phyloP scores from a whole-genome alignment of 2,329 filamentous ascomycete genomes.

The Ceratocystis eucalypticola region DNA sequence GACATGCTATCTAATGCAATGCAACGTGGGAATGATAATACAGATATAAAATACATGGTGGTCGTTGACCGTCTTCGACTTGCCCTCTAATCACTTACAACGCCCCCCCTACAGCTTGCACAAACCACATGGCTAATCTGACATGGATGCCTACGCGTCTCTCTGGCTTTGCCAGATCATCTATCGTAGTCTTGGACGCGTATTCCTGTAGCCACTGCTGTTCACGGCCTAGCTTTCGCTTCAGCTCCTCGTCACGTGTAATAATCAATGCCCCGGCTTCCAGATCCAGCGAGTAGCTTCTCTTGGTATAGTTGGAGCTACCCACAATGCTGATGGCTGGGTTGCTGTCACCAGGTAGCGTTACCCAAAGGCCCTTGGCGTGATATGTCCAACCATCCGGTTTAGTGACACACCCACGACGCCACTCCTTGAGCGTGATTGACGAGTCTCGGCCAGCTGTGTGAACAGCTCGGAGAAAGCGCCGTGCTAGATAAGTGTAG shows the following conservation, averaged over 20 bases:
- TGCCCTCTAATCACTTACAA: slow-evolving; percentile 37
- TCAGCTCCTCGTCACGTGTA: slow-evolving; percentile 60
- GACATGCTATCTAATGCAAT: neutral
- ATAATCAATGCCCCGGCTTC: slow-evolving; percentile 81
- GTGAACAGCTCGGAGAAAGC: slow-evolving; percentile 55
- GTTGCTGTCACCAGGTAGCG: slow-evolving; percentile 48
- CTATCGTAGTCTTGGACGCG: slow-evolving; percentile 52
- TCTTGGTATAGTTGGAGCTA: slow-evolving; percentile 89
- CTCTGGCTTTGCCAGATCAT: slow-evolving; percentile 70
- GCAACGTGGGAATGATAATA: neutral
- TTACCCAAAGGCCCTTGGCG: slow-evolving; percentile 89
- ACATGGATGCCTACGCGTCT: slow-evolving; percentile 76
- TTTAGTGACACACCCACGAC: slow-evolving; percentile 63
- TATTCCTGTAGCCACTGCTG: slow-evolving; percentile 67
- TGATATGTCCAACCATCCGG: slow-evolving; percentile 93
- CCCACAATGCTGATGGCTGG: slow-evolving; percentile 75
- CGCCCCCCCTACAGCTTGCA: slow-evolving; percentile 73
- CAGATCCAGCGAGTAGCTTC: slow-evolving; percentile 82
- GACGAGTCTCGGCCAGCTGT: slow-evolving; percentile 35
- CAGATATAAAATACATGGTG: neutral
- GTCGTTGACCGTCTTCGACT: neutral
- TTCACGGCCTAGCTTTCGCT: slow-evolving; percentile 62
- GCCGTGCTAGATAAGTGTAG: slow-evolving; percentile 75
- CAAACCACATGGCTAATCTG: slow-evolving; percentile 85
- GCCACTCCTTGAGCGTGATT: slow-evolving; percentile 78